A percentile compares a stretch with the other conserved stretches of the same genome.
phyloP scores from a whole-genome alignment of 2,329 filamentous ascomycete species.

The Thielaviopsis euricoi region DNA sequence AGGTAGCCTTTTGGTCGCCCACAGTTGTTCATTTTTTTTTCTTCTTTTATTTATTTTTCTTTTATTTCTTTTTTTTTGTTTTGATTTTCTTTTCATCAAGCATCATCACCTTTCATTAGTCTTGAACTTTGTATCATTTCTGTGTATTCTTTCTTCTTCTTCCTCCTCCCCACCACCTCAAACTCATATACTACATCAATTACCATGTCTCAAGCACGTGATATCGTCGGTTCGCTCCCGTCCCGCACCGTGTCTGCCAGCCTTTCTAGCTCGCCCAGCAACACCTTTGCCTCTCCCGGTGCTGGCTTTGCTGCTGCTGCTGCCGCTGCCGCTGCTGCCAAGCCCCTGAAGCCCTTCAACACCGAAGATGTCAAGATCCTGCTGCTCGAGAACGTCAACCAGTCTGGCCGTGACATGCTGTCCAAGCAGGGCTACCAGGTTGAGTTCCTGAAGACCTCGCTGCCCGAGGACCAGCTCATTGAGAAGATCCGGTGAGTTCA shows the following conservation, averaged over 20 bases:
- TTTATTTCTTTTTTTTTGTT: not conserved
- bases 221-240: constrained; percentile 27
- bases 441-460: constrained; percentile 72
- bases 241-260: constrained; percentile 33
- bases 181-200: not conserved
- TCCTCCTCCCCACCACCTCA: no score
- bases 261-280: constrained; percentile 58
- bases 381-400: constrained; percentile 88
- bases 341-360: constrained; percentile 87
- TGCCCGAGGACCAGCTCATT: constrained; percentile 86
- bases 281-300: constrained; percentile 58
- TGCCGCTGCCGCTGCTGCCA: constrained; percentile 30
- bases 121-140: not conserved
- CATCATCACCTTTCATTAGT: not conserved
- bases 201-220: constrained; percentile 22
- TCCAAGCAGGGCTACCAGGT: constrained; percentile 86
- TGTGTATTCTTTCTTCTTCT: not conserved
- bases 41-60: not conserved
- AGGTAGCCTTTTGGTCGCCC: not conserved
- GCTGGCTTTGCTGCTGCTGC: constrained; percentile 23
- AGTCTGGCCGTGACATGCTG: constrained; percentile 72
- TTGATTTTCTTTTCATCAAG: not conserved
- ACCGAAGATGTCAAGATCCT: constrained; percentile 94
- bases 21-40: not conserved
- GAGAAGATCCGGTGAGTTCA: constrained; percentile 72